phyloP scores from a whole-genome alignment of 2,329 filamentous ascomycete genomes.

The Venturia oleaginea region DNA sequence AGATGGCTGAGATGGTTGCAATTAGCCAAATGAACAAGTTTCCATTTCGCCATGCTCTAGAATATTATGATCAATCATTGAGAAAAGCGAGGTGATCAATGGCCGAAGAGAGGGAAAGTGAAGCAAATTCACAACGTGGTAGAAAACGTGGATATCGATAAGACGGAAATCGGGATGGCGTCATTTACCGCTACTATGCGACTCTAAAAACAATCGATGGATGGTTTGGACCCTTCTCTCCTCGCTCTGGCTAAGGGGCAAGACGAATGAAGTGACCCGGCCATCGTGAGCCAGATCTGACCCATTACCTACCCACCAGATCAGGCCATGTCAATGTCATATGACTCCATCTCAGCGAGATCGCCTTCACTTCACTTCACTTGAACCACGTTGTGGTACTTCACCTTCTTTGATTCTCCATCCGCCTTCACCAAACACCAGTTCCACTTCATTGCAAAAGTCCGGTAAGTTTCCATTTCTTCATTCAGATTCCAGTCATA shows the following conservation, averaged over 20 bases:
- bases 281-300: not conserved
- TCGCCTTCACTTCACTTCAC: not conserved
- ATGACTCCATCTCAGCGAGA: not conserved
- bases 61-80: too few species aligned
- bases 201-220: not conserved
- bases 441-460: not conserved
- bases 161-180: not conserved
- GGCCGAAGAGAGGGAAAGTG: too few species aligned
- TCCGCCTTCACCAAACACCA: not conserved
- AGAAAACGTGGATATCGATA: not conserved
- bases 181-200: not conserved
- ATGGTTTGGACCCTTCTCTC: not conserved
- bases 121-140: not conserved
- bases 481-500: not conserved
- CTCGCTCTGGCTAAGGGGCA: not conserved
- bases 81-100: too few species aligned
- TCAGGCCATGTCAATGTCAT: not conserved
- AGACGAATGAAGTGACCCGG: not conserved
- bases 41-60: not conserved
- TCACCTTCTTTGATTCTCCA: not conserved
- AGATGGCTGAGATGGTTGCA: not conserved
- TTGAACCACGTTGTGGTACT: not conserved
- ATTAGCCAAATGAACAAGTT: not conserved
- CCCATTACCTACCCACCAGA: not conserved
- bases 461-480: not conserved